Percentiles rank a stretch among this genome's conserved stretches.
Conservation (phyloP, 1,284 basidiomycete genomes). For the Trichosporon sp. region DNA sequence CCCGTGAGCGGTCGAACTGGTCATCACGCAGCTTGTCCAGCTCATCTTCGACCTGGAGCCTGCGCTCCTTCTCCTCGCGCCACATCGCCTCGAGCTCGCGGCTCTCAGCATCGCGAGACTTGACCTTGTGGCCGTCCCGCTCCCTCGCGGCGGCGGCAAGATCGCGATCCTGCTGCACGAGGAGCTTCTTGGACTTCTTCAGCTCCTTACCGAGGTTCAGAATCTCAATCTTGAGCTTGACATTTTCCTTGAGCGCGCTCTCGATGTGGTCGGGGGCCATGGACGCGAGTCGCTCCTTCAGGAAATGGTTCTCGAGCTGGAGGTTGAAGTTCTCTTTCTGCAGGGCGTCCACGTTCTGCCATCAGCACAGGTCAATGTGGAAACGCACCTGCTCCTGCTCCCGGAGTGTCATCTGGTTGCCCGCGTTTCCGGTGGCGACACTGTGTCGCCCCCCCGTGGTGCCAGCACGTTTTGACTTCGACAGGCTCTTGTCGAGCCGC, state of each 20-base stretch:
- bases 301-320: conserved; percentile 88
- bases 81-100: conserved; percentile 44
- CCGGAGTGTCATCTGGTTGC: conserved; percentile 67
- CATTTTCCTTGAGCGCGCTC: conserved; percentile 87
- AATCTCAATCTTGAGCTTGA: conserved; percentile 89
- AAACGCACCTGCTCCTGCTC: conserved; percentile 87
- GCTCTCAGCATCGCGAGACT: conserved; percentile 34
- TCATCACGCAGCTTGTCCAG: conserved; percentile 61
- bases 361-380: conserved; percentile 13
- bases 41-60: conserved; percentile 40
- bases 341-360: conserved; percentile 83
- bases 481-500: conserved; percentile 24
- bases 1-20: conserved; percentile 67
- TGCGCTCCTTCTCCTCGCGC: conserved; percentile 49
- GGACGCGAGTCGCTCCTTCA: conserved; percentile 79
- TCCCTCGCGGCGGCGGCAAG: conserved; percentile 69
- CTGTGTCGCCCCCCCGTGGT: conserved; percentile 53
- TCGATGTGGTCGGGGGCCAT: conserved; percentile 90
- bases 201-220: conserved; percentile 88
- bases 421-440: conserved; percentile 42
- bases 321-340: conserved; percentile 96
- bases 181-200: conserved; percentile 86
- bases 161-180: conserved; percentile 78
- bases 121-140: conserved; percentile 40
- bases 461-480: conserved; percentile 33